A percentile compares a stretch with the other conserved stretches of the same genome.
Evolutionary conservation across 2,329 filamentous ascomycete genomes (phyloP).

Genomic region (Colletotrichum orbiculare): DNA sequence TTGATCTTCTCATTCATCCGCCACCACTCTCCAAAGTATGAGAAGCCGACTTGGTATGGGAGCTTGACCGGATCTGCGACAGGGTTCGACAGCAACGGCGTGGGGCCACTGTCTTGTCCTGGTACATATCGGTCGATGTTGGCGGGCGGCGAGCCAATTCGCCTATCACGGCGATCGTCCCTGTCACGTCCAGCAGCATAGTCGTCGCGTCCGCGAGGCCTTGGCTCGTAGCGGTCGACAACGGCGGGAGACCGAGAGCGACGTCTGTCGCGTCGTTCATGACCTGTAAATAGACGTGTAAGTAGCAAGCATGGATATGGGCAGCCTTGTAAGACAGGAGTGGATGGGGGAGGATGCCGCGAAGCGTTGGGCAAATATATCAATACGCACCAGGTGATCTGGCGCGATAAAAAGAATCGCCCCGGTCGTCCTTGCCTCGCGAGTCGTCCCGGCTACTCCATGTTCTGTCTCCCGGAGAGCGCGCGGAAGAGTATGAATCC

Average conservation of each 20-base stretch:
- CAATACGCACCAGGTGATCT: conserved; percentile 75
- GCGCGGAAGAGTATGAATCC: conserved; percentile 65
- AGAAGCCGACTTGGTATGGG: conserved; percentile 85
- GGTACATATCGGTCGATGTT: conserved; percentile 90
- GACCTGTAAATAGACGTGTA: conserved; percentile 51
- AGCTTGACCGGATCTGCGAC: conserved; percentile 78
- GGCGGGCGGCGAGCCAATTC: conserved; percentile 70
- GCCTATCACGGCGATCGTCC: conserved; percentile 67
- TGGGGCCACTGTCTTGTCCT: conserved; percentile 69
- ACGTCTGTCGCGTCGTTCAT: conserved; percentile 70
- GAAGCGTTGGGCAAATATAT: not conserved
- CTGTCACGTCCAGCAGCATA: conserved; percentile 64
- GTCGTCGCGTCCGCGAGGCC: conserved; percentile 73
- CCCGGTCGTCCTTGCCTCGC: conserved; percentile 62
- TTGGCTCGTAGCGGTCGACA: conserved; percentile 82
- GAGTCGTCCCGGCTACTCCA: conserved; percentile 65
- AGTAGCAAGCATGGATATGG: conserved; percentile 19
- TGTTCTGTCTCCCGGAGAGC: conserved; percentile 64
- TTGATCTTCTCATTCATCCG: conserved; percentile 84
- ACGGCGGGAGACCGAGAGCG: conserved; percentile 76
- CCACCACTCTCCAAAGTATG: conserved; percentile 90
- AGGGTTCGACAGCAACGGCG: conserved; percentile 67
- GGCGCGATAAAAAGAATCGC: conserved; percentile 72
- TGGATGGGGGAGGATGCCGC: not conserved
- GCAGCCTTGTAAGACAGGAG: not conserved